Evolutionary conservation across 768 basidiomycete genomes (phyloP), one percentile per base, ranked within the genome.

Genomic region (Lactarius evosmus): DNA sequence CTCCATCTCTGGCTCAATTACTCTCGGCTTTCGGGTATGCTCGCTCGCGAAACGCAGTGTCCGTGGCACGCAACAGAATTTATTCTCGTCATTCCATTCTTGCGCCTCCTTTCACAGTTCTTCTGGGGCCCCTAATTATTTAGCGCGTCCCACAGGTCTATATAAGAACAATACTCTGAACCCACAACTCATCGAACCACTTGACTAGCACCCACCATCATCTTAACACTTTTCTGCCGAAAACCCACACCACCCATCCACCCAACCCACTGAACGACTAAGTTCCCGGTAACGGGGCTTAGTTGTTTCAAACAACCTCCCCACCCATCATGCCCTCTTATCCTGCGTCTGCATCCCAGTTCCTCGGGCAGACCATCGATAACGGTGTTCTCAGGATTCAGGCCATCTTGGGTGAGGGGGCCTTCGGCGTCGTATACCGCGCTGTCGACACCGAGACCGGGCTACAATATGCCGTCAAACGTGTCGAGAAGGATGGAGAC

Each of bases 391-490:
- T 98, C 62, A 83, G 91, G 75, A 86, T 98, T 59, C 83, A 89
- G 70, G 86, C 89, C 69, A 82, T 95, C 63, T 84, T 98, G 53
- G 96, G 96, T 44, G 84, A 88, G 29, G 96, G 96, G 9, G 93
- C 94, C n/a, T 98, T 96, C 73, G 96, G 95, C 61, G 87, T 94
- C 68, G 95, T 97, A 4, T 96, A 96, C 74, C 88, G 90, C 58
- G 95, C 92, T n/a, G 79, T 89, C 61, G 89, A 90, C 72, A 65
- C 49, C 5, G 70, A 62, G 59, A 34, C 64, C 3, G 64, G 51
- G 14, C 70, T 68, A 34, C 78, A 72, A 54, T 93, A 84, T 75
- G 94, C 95, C 63, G 94, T 98, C 71, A 98, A 98, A 78, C 95
- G 94, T 72, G 85, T 94, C 60, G 79, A 84, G 52, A 85, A 83